phyloP scores from a whole-genome alignment of 2,329 filamentous ascomycete species.

The Rutstroemia sp. region DNA sequence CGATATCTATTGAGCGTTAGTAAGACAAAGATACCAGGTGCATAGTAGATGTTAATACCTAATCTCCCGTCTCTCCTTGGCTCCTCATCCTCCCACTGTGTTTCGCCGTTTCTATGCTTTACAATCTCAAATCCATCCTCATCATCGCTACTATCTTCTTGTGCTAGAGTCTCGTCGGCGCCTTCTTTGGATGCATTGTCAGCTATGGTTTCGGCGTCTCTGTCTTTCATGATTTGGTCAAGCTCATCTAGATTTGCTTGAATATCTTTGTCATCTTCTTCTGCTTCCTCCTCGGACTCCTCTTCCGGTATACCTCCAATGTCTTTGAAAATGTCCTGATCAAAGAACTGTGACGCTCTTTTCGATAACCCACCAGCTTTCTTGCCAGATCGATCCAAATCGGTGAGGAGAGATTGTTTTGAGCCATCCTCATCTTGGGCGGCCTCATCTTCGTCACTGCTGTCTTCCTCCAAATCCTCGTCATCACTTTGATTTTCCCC shows the following conservation, averaged over 20 bases:
- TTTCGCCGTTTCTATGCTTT: conserved; percentile 39
- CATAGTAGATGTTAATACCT: conserved; percentile 34
- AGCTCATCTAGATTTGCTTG: conserved; percentile 31
- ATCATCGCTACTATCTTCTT: conserved; percentile 25
- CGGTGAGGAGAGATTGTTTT: conserved; percentile 50
- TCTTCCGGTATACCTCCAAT: conserved; percentile 61
- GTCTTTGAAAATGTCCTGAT: conserved; percentile 87
- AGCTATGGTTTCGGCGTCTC: conserved; percentile 22
- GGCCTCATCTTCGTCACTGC: conserved; percentile 54
- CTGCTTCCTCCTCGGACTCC: conserved; percentile 36
- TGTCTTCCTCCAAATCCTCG: conserved; percentile 51
- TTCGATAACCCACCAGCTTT: conserved; percentile 63
- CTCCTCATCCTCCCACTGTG: conserved; percentile 61
- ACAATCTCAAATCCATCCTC: conserved; percentile 57
- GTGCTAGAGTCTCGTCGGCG: conserved; percentile 14
- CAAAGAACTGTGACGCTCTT: conserved; percentile 82
- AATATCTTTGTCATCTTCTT: conserved; percentile 36
- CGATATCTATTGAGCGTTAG: conserved; percentile 59
- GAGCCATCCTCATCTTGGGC: conserved; percentile 32
- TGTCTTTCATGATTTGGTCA: conserved; percentile 25
- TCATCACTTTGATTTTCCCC: conserved; percentile 52
- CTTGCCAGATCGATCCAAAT: conserved; percentile 48
- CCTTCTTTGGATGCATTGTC: conserved; percentile 26
- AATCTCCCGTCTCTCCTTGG: conserved; percentile 55
- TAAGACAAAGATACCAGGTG: neutral